These are phyloP conservation scores for Phallus indusiatus DNA, from an alignment of 768 basidiomycete genomes.

Conservation along the genomic window DNA sequence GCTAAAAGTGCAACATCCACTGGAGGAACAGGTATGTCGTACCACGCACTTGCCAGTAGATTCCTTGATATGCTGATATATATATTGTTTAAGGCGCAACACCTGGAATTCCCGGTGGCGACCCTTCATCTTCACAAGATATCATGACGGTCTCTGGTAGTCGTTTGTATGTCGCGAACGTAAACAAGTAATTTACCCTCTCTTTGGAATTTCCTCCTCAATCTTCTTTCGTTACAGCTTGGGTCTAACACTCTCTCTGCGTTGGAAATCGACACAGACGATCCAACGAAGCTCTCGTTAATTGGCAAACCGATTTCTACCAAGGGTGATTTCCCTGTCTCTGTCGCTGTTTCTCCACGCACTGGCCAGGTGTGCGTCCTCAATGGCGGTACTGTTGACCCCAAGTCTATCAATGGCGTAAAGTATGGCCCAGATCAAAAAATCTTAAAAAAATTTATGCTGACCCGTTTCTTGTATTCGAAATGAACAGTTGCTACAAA, in stretches of 20 bases:
- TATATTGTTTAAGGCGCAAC: neutral
- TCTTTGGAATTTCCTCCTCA: neutral
- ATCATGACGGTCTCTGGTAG: neutral
- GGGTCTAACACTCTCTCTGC: conserved; percentile 26
- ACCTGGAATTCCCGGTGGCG: neutral
- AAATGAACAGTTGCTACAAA: conserved; percentile 30
- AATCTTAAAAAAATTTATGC: no score
- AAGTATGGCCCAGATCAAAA: no score
- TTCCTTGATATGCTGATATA: neutral
- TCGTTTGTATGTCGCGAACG: neutral
- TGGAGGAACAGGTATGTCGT: neutral
- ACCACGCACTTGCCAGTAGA: neutral
- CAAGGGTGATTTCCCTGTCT: conserved; percentile 20
- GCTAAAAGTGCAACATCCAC: neutral
- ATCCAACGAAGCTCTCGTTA: conserved; percentile 15
- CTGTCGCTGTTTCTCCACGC: conserved; percentile 27
- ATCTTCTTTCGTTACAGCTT: conserved; percentile 5
- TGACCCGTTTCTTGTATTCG: no score
- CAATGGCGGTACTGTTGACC: conserved; percentile 30
- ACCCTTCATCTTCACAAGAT: neutral
- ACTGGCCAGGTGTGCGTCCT: conserved; percentile 27
- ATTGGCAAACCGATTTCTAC: conserved; percentile 16
- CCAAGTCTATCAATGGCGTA: conserved; percentile 27
- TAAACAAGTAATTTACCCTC: neutral
- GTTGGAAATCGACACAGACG: conserved; percentile 23